Evolutionary conservation across 805 yeast genomes (phyloP), one percentile per base, ranked within the genome.

Genomic region (Candida succiphila): DNA sequence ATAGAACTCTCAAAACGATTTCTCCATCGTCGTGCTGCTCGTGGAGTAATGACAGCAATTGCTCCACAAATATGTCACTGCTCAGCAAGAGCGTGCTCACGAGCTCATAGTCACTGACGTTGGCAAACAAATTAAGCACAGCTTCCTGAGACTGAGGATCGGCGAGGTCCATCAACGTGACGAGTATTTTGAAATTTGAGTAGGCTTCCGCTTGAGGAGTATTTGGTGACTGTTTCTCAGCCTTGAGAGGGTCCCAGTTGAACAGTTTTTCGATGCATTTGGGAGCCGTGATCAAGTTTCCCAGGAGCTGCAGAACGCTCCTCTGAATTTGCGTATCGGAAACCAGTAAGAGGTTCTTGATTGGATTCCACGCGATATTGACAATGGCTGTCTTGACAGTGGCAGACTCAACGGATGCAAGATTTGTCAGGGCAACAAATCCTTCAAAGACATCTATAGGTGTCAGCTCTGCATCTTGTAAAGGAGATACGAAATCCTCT

Each of bases 221-320:
- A 10, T 51, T 50, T 9, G 59, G 67, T 13, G 23, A 14, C 7
- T 27, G 5, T n/a, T 12, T 9, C 5, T 30, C 8, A 2, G n/a
- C 12, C n/a, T n/a, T n/a, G n/a, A n/a, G n/a, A n/a, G n/a, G n/a
- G n/a, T 25, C 25, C 62, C 72, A 60, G 43, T 78, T 75, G 58
- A 81, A 81, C 43, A 80, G 67, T 38, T 72, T 71, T 2, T 72
- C 76, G 23, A 73, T 52, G 36, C 63, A 54, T 6, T 44, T 17
- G 1, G 66, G 66, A 12, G 48, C 40, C 10, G 48, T 39, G 3
- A 67, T 58, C 24, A 74, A 44, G 44, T 72, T 72, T 10, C 69
- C 59, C 6, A 73, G 41, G 28, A 71, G 52, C 39, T 73, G 76
- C 57, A 77, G 58, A 1, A 67, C 38, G 2, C 71, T 64, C 30